Percentiles rank a stretch among this genome's conserved stretches.
Evolutionary conservation across 306 rosid genomes (phyloP).

Genomic region (Malus sylvestris): DNA sequence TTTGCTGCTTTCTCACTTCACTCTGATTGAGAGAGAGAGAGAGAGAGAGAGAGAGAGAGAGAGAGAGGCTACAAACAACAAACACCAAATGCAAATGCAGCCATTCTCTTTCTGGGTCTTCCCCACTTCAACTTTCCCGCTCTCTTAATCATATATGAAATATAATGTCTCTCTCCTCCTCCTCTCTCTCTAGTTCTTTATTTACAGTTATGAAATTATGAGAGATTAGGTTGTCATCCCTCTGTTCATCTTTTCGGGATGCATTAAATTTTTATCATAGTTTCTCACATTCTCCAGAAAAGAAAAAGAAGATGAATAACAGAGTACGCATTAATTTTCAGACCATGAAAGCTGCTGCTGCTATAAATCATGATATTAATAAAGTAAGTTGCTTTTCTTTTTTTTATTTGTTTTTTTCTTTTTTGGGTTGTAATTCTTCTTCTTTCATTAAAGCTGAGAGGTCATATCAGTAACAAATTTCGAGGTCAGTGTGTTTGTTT

Average conservation of each 20-base stretch:
- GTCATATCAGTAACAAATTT: slow-evolving; percentile 13
- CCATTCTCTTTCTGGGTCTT: slow-evolving; percentile 25
- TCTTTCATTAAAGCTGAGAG: not conserved
- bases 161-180: slow-evolving; percentile 4
- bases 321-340: slow-evolving; percentile 56
- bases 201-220: too few relatives aligned
- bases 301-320: slow-evolving; percentile 43
- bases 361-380: slow-evolving; percentile 22
- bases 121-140: slow-evolving; percentile 69
- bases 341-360: slow-evolving; percentile 42
- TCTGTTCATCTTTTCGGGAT: slow-evolving; percentile 21
- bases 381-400: slow-evolving; percentile 35
- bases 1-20: slow-evolving; percentile 39
- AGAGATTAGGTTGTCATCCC: not conserved
- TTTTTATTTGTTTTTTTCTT: not conserved
- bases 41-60: not conserved
- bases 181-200: not conserved
- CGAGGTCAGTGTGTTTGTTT: slow-evolving; percentile 19
- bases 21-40: slow-evolving; percentile 34
- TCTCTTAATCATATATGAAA: slow-evolving; percentile 31
- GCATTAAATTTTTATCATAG: slow-evolving; percentile 23
- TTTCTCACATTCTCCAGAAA: slow-evolving; percentile 33
- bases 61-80: not conserved
- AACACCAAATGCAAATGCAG: slow-evolving; percentile 10
- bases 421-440: not conserved